Evolutionary conservation across 2,329 filamentous ascomycete species (phyloP).

Genomic region (Aspergillus cejpii): DNA sequence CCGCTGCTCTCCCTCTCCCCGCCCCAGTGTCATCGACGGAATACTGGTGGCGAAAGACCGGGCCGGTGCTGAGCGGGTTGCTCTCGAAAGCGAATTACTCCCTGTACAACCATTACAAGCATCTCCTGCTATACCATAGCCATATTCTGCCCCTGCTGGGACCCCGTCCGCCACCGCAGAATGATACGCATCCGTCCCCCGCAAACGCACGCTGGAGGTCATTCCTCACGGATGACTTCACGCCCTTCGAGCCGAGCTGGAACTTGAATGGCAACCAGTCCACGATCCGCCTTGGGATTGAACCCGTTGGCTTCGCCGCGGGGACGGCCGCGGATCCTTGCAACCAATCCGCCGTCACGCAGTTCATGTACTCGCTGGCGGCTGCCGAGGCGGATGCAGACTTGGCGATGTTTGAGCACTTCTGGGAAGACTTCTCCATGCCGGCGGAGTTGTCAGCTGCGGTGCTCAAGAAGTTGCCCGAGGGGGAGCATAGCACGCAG

Average conservation of each 20-base stretch:
- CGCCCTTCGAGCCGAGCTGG: conserved; percentile 4
- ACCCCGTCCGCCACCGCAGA: neutral
- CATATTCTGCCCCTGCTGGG: neutral
- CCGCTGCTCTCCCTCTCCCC: neutral
- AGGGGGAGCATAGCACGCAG: neutral
- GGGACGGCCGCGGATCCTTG: conserved; percentile 2
- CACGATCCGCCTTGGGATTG: conserved; percentile 3
- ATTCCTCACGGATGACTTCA: conserved; percentile 6
- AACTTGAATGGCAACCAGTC: neutral
- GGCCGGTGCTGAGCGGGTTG: neutral
- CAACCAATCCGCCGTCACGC: neutral
- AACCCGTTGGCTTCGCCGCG: conserved; percentile 1
- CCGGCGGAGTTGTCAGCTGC: neutral
- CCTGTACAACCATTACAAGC: neutral
- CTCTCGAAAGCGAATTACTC: neutral
- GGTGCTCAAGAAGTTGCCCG: neutral
- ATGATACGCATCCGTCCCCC: neutral
- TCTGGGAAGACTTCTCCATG: neutral
- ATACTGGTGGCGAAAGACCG: neutral
- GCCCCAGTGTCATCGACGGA: neutral
- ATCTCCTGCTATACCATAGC: neutral
- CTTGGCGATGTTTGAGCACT: conserved; percentile 2
- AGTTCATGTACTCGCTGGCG: neutral
- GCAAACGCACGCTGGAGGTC: neutral
- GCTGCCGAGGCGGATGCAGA: neutral